Conservation (phyloP, 2,329 filamentous ascomycete species). For the Fusarium pseudoanthophilum region DNA sequence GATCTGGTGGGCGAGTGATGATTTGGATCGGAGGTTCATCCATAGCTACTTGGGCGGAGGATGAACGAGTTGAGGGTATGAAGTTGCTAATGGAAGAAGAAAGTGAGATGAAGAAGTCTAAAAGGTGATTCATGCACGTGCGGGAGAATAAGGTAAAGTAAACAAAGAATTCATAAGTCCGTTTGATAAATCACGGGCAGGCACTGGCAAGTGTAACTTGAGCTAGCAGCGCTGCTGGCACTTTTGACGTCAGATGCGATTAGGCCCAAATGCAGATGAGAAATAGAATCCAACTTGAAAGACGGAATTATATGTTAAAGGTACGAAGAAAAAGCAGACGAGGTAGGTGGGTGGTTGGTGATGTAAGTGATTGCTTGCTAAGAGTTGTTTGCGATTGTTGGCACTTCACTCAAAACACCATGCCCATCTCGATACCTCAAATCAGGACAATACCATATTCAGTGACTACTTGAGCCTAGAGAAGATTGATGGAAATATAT, state of each 20-base stretch:
- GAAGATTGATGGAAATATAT: rapidly evolving
- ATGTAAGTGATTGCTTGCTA: background rate
- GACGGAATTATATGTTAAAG: rapidly evolving
- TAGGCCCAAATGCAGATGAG: no score
- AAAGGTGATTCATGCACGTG: background rate
- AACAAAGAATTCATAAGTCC: background rate
- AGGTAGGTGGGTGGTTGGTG: background rate
- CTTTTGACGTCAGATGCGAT: background rate
- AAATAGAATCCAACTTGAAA: background rate
- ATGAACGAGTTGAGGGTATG: background rate
- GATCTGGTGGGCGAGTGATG: background rate
- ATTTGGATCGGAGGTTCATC: background rate
- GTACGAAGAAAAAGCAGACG: background rate
- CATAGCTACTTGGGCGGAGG: background rate
- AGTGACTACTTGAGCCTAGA: rapidly evolving
- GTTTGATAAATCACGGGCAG: background rate
- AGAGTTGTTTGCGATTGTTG: background rate
- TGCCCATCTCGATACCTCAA: background rate
- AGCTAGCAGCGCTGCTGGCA: background rate
- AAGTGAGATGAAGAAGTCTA: background rate
- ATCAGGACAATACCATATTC: background rate
- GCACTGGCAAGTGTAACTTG: background rate
- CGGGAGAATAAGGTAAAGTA: no score
- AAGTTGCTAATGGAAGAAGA: background rate
- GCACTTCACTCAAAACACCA: background rate